A percentile compares a stretch with the other conserved stretches of the same genome.
Evolutionary conservation across 169 alveolate species (phyloP).

Genomic region (Eimeria tenella): DNA sequence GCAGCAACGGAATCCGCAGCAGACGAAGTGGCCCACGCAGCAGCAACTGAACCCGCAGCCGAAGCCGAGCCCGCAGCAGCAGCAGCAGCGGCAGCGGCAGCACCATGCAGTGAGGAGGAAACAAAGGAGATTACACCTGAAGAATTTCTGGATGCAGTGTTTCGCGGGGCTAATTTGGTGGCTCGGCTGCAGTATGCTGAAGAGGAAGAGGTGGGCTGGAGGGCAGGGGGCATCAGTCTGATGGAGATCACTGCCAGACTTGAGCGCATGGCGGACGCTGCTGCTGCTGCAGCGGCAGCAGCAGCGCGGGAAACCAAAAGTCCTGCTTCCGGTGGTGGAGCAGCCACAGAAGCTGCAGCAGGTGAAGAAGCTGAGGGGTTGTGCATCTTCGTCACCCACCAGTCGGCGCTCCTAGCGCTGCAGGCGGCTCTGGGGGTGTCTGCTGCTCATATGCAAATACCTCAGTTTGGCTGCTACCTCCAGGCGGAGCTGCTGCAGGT

Average conservation of each 20-base stretch:
- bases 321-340: background rate
- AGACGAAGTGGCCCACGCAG: background rate
- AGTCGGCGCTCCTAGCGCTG: conserved; percentile 72
- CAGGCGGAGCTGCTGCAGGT: conserved; percentile 64
- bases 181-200: conserved; percentile 58
- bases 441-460: conserved; percentile 49
- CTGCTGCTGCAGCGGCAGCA: background rate
- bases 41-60: background rate
- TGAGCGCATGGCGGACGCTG: conserved; percentile 61
- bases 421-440: conserved; percentile 66
- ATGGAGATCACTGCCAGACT: conserved; percentile 42
- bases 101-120: background rate
- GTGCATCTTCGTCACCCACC: conserved; percentile 66
- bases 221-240: conserved; percentile 60
- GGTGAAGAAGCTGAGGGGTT: conserved; percentile 25
- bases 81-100: background rate
- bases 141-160: conserved; percentile 25
- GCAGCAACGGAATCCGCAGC: background rate
- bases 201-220: conserved; percentile 64
- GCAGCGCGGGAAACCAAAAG: background rate
- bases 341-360: background rate
- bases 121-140: background rate
- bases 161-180: conserved; percentile 50
- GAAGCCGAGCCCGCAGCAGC: conserved; percentile 6
- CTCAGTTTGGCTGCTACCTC: conserved; percentile 71